phyloP scores from a whole-genome alignment of 768 basidiomycete species.

The Pulveroboletus sp. region DNA sequence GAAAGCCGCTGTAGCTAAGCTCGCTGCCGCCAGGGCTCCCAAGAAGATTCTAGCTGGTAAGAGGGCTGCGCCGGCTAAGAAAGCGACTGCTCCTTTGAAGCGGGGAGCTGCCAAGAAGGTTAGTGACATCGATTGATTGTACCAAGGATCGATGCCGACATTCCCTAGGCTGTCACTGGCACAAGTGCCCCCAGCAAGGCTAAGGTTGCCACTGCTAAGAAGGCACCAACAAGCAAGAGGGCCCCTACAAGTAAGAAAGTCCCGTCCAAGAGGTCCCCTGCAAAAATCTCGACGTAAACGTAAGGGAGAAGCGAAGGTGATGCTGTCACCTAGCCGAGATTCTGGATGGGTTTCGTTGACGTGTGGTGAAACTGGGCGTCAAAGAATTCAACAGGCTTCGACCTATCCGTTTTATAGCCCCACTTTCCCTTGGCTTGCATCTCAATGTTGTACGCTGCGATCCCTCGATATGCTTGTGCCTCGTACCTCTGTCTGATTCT shows the following conservation, averaged over 20 bases:
- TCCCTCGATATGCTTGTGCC: conserved; percentile 27
- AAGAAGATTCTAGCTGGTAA: conserved; percentile 32
- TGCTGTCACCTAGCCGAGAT: neutral
- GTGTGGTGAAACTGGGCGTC: neutral
- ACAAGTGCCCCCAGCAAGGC: conserved; percentile 36
- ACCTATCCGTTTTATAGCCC: conserved; percentile 3
- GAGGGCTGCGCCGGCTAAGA: conserved; percentile 36
- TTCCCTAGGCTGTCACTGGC: conserved; percentile 48
- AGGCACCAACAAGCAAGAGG: conserved; percentile 26
- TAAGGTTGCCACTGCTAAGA: conserved; percentile 32
- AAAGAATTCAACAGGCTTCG: neutral
- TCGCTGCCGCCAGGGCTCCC: conserved; percentile 20
- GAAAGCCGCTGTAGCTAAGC: conserved; percentile 17
- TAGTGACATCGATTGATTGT: neutral
- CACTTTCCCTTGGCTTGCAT: conserved; percentile 8
- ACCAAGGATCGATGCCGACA: neutral
- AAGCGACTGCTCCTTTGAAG: conserved; percentile 38
- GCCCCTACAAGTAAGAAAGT: conserved; percentile 24
- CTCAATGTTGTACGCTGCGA: conserved; percentile 26
- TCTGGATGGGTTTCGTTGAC: neutral
- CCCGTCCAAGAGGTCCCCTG: conserved; percentile 16
- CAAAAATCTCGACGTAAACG: conserved; percentile 14
- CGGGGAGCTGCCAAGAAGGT: conserved; percentile 65
- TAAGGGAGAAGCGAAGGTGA: conserved; percentile 6
- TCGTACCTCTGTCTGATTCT: conserved; percentile 7